Percentiles rank a stretch among this genome's conserved stretches.
phyloP scores from a whole-genome alignment of 2,329 filamentous ascomycete species.

The Triangularia verruculosa region DNA sequence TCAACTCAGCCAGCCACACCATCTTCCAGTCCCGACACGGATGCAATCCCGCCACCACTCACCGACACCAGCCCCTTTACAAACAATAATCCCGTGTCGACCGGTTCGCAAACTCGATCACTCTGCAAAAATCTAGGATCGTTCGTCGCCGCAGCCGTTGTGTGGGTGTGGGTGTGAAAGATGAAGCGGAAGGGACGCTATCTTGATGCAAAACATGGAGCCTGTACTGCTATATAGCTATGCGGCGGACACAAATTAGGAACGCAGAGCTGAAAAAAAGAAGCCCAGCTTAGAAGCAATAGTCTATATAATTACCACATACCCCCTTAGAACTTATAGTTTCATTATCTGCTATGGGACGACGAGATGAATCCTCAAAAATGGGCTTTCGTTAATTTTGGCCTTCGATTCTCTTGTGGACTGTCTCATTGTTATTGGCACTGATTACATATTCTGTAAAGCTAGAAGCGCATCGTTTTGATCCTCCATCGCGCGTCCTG shows the following conservation, averaged over 20 bases:
- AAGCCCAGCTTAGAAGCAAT: too few relatives aligned
- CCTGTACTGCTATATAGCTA: neutral
- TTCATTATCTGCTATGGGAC: too few relatives aligned
- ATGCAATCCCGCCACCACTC: neutral
- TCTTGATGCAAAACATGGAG: neutral
- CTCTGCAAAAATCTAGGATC: neutral
- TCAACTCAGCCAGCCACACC: neutral
- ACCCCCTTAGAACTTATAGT: too few relatives aligned
- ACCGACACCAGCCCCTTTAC: constrained; percentile 1
- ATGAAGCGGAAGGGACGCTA: neutral
- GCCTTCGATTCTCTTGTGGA: too few relatives aligned
- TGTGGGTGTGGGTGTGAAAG: neutral
- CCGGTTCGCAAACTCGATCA: neutral
- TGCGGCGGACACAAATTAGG: neutral
- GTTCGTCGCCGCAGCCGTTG: neutral
- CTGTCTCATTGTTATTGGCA: too few relatives aligned
- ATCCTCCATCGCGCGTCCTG: constrained; percentile 2
- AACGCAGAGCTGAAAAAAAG: neutral
- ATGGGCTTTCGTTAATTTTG: too few relatives aligned
- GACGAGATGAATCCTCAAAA: too few relatives aligned
- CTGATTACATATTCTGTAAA: neutral
- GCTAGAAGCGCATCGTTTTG: neutral
- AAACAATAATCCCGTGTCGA: neutral
- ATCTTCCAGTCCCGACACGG: neutral
- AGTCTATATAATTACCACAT: neutral